Evolutionary conservation across 352 stramenopile species (phyloP), one percentile per base, ranked within the genome.

Genomic region (Phytophthora agathidicida): DNA sequence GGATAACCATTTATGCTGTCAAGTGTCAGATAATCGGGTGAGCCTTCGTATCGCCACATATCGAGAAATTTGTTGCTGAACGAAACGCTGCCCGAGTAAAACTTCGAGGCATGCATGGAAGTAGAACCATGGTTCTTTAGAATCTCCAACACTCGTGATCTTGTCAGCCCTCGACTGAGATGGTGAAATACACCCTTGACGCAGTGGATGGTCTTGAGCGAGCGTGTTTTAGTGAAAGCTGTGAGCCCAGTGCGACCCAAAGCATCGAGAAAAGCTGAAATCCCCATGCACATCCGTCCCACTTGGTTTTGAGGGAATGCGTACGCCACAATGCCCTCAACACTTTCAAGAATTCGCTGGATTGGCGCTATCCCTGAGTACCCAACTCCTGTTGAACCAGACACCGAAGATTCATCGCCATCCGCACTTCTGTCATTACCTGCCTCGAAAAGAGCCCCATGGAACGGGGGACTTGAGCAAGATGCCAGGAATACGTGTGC

Each of bases 51-150:
- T 14, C 79, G 68, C 83, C 83, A 93, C 78, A 91, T 88, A 50
- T 89, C 81, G 28, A 93, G 71, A 33, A 91, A 93, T 37, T 80
- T 83, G 68, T 88, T 88, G 59, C 75, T 89, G 65, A 93, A 91
- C n/a, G 75, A 62, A 22, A 90, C 80, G 4, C 78, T 86, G 19
- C 83, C 81, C 0, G 74, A 83, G 61, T 90, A 91, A 37, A 93
- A 90, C 31, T 82, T 84, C 10, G 79, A 67, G 20, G 77, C 77
- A 61, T 91, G 77, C 42, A 91, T 75, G 7, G 79, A 85, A 7
- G 73, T 79, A 8, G 80, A 77, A 5, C 80, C 76, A 43, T 91
- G 79, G 43, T 85, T 93, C 20, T 79, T 70, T 10, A 91, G 47
- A 47, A 93, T 93, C 42, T 73, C 76, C 7, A 89, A 62, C 23